Conservation (phyloP, 768 basidiomycete genomes). For the Terana coerulea region DNA sequence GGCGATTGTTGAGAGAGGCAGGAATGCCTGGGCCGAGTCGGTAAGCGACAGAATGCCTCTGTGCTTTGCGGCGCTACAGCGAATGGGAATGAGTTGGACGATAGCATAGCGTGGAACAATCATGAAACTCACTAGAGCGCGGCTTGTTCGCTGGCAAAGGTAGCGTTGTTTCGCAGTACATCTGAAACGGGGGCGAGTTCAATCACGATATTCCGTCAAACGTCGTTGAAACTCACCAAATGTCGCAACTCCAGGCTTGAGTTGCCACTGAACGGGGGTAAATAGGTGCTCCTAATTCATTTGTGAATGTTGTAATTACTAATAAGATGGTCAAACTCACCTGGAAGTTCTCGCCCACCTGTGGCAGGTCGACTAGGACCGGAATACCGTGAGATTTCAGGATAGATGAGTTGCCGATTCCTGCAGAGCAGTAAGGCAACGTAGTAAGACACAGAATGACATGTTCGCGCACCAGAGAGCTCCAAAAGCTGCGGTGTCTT, state of each 20-base stretch:
- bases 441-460: background rate
- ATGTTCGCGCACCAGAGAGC: slow-evolving; percentile 39
- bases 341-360: slow-evolving; percentile 54
- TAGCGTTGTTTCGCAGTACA: background rate
- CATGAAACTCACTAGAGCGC: background rate
- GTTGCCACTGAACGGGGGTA: background rate
- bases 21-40: background rate
- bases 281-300: background rate
- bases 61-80: background rate
- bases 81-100: too few relatives aligned
- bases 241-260: background rate
- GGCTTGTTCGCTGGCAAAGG: slow-evolving; percentile 1
- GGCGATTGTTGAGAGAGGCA: background rate
- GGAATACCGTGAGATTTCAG: slow-evolving; percentile 44
- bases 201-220: background rate
- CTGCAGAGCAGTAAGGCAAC: background rate
- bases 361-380: slow-evolving; percentile 41
- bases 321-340: slow-evolving; percentile 33
- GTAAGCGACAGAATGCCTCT: background rate
- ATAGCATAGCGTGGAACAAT: too few relatives aligned
- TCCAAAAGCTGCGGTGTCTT: slow-evolving; percentile 41
- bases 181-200: background rate
- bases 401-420: slow-evolving; percentile 44
- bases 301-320: background rate
- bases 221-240: background rate